A percentile compares a stretch with the other conserved stretches of the same genome.
Conservation (phyloP, 139 green algal genomes). For the Chloropicon primus region DNA sequence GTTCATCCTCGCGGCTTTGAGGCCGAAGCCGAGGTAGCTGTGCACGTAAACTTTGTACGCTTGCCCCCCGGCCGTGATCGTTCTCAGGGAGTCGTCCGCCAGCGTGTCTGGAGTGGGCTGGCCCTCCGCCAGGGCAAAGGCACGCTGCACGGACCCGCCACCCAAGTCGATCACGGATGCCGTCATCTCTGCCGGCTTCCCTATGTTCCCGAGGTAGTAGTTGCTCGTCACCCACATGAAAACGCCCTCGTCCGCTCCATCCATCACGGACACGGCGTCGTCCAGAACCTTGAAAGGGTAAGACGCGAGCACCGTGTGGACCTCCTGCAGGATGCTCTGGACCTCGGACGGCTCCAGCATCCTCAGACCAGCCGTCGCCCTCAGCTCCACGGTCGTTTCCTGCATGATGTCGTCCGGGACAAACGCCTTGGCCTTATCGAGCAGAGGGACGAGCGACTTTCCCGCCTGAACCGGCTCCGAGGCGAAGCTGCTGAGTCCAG, state of each 20-base stretch:
- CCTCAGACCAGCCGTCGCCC: constrained; percentile 86
- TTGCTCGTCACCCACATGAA: constrained; percentile 98
- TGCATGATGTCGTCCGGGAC: constrained; percentile 50
- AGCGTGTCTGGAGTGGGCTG: constrained; percentile 22
- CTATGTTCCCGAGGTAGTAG: constrained; percentile 82
- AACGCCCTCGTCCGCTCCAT: constrained; percentile 75
- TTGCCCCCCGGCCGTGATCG: constrained; percentile 41
- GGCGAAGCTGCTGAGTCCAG: constrained; percentile 71
- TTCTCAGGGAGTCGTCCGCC: constrained; percentile 50
- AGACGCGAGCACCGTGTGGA: constrained; percentile 33
- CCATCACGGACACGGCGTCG: constrained; percentile 45
- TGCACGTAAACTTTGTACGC: constrained; percentile 89
- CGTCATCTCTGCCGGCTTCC: constrained; percentile 39
- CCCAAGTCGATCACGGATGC: constrained; percentile 74
- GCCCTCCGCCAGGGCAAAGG: constrained; percentile 54
- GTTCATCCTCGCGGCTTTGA: constrained; percentile 88
- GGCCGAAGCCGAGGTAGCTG: constrained; percentile 88
- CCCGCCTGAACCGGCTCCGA: constrained; percentile 59
- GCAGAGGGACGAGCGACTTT: constrained; percentile 56
- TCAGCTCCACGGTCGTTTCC: constrained; percentile 60
- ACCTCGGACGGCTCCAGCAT: constrained; percentile 73
- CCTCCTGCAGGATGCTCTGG: constrained; percentile 69
- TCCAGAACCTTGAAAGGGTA: constrained; percentile 52
- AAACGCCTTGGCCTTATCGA: constrained; percentile 64
- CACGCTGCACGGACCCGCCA: constrained; percentile 77